These are phyloP conservation scores for Paramecium tetraurelia DNA, from an alignment of 73 alveolate species.

Conservation along the genomic window DNA sequence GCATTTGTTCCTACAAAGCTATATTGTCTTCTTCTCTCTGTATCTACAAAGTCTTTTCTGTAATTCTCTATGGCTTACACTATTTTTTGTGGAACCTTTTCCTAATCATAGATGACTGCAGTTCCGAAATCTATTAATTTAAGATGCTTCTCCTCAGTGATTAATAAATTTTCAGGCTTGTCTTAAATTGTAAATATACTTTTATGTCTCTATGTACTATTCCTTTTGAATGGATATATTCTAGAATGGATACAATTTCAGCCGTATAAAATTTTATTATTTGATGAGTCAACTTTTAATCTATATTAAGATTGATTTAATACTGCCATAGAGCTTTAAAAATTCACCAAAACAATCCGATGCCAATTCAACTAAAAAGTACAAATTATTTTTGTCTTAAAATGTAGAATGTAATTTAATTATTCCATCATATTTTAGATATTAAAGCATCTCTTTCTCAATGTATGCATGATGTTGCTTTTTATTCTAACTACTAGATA, in stretches of 20 bases:
- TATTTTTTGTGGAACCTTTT: not conserved
- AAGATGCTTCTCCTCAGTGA: slow-evolving; percentile 75
- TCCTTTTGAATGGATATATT: slow-evolving; percentile 40
- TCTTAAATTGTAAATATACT: not conserved
- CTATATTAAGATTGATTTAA: not conserved
- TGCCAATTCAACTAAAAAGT: slow-evolving; percentile 49
- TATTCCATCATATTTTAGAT: slow-evolving; percentile 57
- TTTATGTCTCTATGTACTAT: slow-evolving; percentile 77
- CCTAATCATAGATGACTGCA: not conserved
- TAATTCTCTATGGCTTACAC: not conserved
- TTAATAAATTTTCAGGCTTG: slow-evolving; percentile 89
- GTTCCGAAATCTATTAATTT: slow-evolving; percentile 90
- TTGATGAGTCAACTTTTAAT: not conserved
- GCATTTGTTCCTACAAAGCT: slow-evolving; percentile 77
- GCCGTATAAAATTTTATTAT: slow-evolving; percentile 62
- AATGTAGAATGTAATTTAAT: slow-evolving; percentile 23
- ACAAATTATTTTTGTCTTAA: slow-evolving; percentile 25
- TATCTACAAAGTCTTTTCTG: slow-evolving; percentile 8
- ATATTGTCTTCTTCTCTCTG: not conserved
- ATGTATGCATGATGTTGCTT: slow-evolving; percentile 43
- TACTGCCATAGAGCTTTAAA: not conserved
- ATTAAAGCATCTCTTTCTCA: slow-evolving; percentile 49
- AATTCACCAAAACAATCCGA: slow-evolving; percentile 28
- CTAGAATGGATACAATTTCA: slow-evolving; percentile 53
- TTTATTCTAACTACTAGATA: not conserved